Conservation (phyloP, 2,329 filamentous ascomycete species). For the Trichophyton schoenleinii region DNA sequence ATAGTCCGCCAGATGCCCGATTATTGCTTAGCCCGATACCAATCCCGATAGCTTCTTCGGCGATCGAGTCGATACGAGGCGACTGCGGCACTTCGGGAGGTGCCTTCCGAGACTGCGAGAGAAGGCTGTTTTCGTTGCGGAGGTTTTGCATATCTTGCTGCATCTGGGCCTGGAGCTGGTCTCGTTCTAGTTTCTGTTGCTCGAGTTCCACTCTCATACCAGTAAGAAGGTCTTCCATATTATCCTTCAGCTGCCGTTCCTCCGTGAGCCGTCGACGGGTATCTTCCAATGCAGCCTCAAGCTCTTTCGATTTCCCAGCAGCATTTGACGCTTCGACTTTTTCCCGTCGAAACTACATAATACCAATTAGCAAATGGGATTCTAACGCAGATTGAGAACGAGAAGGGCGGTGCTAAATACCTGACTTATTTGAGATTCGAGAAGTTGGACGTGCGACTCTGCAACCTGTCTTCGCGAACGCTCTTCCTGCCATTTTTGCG, state of each 20-base stretch:
- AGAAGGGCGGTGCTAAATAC: conserved; percentile 24
- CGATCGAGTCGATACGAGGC: conserved; percentile 47
- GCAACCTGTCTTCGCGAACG: conserved; percentile 60
- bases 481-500: conserved; percentile 78
- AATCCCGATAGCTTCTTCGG: conserved; percentile 41
- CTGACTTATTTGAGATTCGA: conserved; percentile 66
- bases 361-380: conserved; percentile 12
- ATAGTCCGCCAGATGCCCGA: conserved; percentile 41
- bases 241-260: conserved; percentile 76
- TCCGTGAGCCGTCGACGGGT: conserved; percentile 68
- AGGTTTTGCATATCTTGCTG: conserved; percentile 71
- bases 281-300: conserved; percentile 71
- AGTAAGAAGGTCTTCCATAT: conserved; percentile 81
- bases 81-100: conserved; percentile 33
- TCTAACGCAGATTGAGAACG: background rate
- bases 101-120: conserved; percentile 31
- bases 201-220: conserved; percentile 74
- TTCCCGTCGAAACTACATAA: conserved; percentile 37
- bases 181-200: conserved; percentile 71
- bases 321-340: conserved; percentile 39
- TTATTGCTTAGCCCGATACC: conserved; percentile 1
- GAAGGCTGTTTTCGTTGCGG: conserved; percentile 34
- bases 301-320: conserved; percentile 55
- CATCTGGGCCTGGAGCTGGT: conserved; percentile 63
- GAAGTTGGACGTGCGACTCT: conserved; percentile 69